These are phyloP conservation scores for Krasilnikovozyma curviuscula DNA, from an alignment of 768 basidiomycete species.

Conservation along the genomic window DNA sequence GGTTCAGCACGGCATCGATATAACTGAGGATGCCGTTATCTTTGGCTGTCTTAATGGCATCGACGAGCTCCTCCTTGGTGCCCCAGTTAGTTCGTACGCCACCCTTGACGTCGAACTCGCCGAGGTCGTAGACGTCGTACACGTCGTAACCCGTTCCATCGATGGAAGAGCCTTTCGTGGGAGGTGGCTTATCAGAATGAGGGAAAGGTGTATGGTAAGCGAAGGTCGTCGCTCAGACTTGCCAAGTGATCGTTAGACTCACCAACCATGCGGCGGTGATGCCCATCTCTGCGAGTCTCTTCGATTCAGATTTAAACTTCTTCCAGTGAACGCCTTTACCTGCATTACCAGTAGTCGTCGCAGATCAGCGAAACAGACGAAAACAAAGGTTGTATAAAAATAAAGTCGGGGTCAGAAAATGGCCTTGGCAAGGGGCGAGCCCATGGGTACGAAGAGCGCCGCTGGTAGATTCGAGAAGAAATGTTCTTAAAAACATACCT, in stretches of 20 bases:
- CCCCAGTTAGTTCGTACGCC: slow-evolving; percentile 56
- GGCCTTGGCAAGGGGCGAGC: no score
- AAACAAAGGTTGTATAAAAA: no score
- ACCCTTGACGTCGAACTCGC: slow-evolving; percentile 17
- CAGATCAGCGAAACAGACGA: no score
- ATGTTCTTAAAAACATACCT: no score
- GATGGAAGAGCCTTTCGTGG: slow-evolving; percentile 9
- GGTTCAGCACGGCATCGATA: slow-evolving; percentile 43
- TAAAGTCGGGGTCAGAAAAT: no score
- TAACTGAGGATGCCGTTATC: slow-evolving; percentile 47
- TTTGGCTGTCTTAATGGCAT: slow-evolving; percentile 48
- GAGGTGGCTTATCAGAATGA: no score
- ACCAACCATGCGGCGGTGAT: slow-evolving; percentile 30
- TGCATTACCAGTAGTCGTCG: no score
- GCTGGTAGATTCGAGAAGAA: no score
- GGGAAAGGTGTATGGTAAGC: no score
- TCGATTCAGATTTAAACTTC: slow-evolving; percentile 19
- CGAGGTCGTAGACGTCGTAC: slow-evolving; percentile 9
- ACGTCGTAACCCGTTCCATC: slow-evolving; percentile 5
- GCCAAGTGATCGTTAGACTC: no score
- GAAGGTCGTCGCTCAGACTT: no score
- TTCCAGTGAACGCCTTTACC: slow-evolving; percentile 26
- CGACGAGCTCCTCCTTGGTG: slow-evolving; percentile 54
- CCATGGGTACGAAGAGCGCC: no score
- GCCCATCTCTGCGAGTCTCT: slow-evolving; percentile 22